A percentile compares a stretch with the other conserved stretches of the same genome.
Conservation (phyloP, 108 stramenopile genomes). For the Cyclostephanos invisitatus region DNA sequence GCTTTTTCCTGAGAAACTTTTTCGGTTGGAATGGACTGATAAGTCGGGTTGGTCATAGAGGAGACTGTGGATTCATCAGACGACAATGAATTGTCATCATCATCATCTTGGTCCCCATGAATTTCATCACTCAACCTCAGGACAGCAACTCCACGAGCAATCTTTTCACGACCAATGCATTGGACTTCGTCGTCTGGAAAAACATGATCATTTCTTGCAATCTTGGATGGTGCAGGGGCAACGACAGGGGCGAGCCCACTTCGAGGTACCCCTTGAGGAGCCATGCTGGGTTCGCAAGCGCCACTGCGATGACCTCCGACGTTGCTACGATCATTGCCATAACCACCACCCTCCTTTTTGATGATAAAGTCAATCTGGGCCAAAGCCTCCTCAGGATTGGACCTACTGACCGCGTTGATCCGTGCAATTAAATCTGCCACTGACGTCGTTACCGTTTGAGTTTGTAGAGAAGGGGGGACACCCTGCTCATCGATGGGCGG, state of each 20-base stretch:
- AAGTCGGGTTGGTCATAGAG: slow-evolving; percentile 78
- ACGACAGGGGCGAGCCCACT: background rate
- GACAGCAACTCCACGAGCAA: slow-evolving; percentile 1
- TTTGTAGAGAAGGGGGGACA: background rate
- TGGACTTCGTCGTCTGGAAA: background rate
- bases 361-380: slow-evolving; percentile 83
- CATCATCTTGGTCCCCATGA: slow-evolving; percentile 18
- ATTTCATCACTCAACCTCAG: slow-evolving; percentile 18
- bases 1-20: slow-evolving; percentile 1
- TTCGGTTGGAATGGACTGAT: slow-evolving; percentile 16
- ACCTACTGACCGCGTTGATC: slow-evolving; percentile 65
- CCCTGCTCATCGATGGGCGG: slow-evolving; percentile 39
- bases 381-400: slow-evolving; percentile 68
- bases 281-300: background rate
- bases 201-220: background rate
- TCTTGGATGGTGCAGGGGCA: slow-evolving; percentile 1
- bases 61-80: slow-evolving; percentile 70
- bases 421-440: slow-evolving; percentile 61
- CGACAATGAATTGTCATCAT: slow-evolving; percentile 33
- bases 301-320: slow-evolving; percentile 14
- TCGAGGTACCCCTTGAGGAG: background rate
- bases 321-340: background rate
- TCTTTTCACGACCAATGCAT: slow-evolving; percentile 7
- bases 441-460: slow-evolving; percentile 20
- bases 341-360: slow-evolving; percentile 48